Conservation (phyloP, 2,329 filamentous ascomycete species). For the Botrytis tulipae region DNA sequence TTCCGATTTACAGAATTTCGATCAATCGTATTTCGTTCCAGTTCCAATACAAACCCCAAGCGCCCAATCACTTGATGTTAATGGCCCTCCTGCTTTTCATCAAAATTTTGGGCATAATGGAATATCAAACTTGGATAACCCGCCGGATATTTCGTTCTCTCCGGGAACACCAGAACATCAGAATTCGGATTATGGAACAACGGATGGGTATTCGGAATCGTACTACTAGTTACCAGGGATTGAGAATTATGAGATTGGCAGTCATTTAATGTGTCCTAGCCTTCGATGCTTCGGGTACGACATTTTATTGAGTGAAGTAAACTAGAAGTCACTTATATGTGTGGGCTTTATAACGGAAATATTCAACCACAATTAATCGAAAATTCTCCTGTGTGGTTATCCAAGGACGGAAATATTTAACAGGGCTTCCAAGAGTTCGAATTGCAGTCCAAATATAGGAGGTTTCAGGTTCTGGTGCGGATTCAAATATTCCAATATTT, state of each 20-base stretch:
- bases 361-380: not conserved
- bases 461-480: not conserved
- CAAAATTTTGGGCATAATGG: not conserved
- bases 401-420: too few relatives aligned
- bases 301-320: not conserved
- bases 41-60: not conserved
- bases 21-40: not conserved
- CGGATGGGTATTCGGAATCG: not conserved
- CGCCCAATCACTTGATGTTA: not conserved
- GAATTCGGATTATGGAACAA: not conserved
- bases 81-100: not conserved
- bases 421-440: rapidly evolving
- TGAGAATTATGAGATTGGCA: rapidly evolving
- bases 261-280: not conserved
- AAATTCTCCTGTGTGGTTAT: too few relatives aligned
- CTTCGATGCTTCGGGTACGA: too few relatives aligned
- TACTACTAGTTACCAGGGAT: not conserved
- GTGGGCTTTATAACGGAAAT: too few relatives aligned
- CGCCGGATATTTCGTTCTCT: not conserved
- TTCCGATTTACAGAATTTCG: not conserved
- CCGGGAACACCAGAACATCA: not conserved
- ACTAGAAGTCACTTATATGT: not conserved
- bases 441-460: rapidly evolving
- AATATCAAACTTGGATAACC: not conserved
- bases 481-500: not conserved